Base-by-base conservation (phyloP, 371 early-diverging fungal species). In the Parasitella parasitica region DNA sequence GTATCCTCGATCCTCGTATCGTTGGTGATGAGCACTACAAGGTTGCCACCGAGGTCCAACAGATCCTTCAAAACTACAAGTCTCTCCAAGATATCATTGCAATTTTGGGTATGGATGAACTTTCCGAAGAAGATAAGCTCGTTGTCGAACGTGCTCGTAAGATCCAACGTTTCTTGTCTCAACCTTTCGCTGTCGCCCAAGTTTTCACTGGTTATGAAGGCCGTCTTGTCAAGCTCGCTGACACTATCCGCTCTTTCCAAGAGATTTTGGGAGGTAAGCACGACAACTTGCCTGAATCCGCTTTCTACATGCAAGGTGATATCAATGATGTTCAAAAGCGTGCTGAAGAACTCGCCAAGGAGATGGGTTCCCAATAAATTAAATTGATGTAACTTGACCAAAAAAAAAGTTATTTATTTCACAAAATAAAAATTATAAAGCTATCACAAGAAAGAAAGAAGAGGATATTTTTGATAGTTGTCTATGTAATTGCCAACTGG, bases 61-160 rank as follows among this genome's bases (percentile, higher is more conserved):
- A 93, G 86, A 91, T 94, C 69, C 90, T 96, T 67, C 95, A 95
- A 83, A 86, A 86, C 76, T 95, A 96, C 89, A 96, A 96, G 89
- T 93, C 94, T 66, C 90, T 96, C 65, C 96, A 96, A 82, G 96
- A 95, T 86, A 95, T 95, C 70, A 63, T 63, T 63, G 64, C 64
- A 34, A 87, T 96, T 69, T 85, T 97, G 62, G 96, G 96, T 89
- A 91, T 91, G 92, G 96, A 97, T 82, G 97, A 97, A 85, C 83
- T 97, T 84, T 95, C 94, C 38, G 97, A 97, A 81, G 96, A 96
- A 80, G 97, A 96, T 84, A 96, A 96, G 88, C 84, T 94, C 66
- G 91, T 91, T 63, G 96, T 96, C 82, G 94, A 94, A 86, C 93
- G 91, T 74, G 91, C 91, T 59, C 89, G 91, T 86, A 91, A 91